phyloP scores from a whole-genome alignment of 371 early-diverging fungal species.

The Polyrhizophydium stewartii region DNA sequence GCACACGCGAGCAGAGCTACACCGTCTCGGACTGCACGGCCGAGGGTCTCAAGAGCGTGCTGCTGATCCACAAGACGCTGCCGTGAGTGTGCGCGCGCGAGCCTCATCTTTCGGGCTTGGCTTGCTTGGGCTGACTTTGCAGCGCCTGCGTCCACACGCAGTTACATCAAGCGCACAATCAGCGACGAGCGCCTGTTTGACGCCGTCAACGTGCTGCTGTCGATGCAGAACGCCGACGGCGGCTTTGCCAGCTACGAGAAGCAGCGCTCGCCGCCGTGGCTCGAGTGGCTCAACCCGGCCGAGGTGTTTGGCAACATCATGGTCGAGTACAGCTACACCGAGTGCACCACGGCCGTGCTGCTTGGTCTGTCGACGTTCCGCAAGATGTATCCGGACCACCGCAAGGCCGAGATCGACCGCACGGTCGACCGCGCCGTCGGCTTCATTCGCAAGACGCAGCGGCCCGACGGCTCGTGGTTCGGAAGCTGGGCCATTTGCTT shows the following conservation, averaged over 20 bases:
- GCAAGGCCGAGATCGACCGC: conserved; percentile 73
- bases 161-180: conserved; percentile 21
- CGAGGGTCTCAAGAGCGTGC: conserved; percentile 85
- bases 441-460: conserved; percentile 71
- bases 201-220: conserved; percentile 83
- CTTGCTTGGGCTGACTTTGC: not conserved
- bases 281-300: conserved; percentile 90
- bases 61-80: conserved; percentile 62
- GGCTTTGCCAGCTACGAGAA: conserved; percentile 92
- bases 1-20: conserved; percentile 89
- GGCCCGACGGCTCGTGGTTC: conserved; percentile 88
- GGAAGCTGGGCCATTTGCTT: conserved; percentile 97
- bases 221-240: conserved; percentile 87
- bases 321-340: conserved; percentile 95
- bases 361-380: conserved; percentile 77
- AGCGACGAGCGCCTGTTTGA: conserved; percentile 67
- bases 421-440: conserved; percentile 55
- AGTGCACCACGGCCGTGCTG: conserved; percentile 92
- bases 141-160: not conserved
- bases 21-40: conserved; percentile 96
- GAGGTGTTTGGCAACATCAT: conserved; percentile 95
- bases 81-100: not conserved
- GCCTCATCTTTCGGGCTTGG: too few species aligned
- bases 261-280: conserved; percentile 69
- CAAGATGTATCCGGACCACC: conserved; percentile 75